phyloP scores from a whole-genome alignment of 371 early-diverging fungal species.

The Syncephalastrum racemosum region DNA sequence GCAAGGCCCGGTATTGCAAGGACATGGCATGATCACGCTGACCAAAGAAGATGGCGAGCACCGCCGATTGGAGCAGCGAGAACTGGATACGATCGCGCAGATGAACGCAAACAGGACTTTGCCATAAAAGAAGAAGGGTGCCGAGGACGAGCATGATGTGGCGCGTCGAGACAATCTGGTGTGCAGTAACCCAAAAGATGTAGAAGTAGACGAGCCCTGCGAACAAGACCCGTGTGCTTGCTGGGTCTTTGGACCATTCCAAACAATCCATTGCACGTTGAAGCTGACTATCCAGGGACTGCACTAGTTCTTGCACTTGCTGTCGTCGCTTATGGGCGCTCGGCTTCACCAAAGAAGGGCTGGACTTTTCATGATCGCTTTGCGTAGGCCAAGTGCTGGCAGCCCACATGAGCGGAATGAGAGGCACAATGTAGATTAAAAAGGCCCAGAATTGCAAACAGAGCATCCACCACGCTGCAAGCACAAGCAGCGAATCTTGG shows the following conservation, averaged over 20 bases:
- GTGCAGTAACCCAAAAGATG: constrained; percentile 11
- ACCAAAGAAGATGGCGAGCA: constrained; percentile 13
- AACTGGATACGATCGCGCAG: constrained; percentile 6
- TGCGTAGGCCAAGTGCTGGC: constrained; percentile 7
- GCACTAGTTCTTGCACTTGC: neutral
- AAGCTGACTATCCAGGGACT: neutral
- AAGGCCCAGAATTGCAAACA: constrained; percentile 11
- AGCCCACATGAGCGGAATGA: constrained; percentile 12
- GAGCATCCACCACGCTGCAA: constrained; percentile 11
- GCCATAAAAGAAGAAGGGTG: constrained; percentile 6
- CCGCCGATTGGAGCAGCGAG: constrained; percentile 13
- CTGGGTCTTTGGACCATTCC: constrained; percentile 12
- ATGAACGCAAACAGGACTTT: neutral
- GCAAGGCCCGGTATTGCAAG: constrained; percentile 12
- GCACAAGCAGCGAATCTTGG: neutral
- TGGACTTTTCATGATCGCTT: neutral
- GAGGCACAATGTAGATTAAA: constrained; percentile 10
- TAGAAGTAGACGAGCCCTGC: constrained; percentile 10
- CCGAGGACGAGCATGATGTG: constrained; percentile 10
- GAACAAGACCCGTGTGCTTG: constrained; percentile 4
- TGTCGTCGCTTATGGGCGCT: too few relatives aligned
- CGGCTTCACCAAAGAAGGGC: too few relatives aligned
- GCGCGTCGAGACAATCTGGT: constrained; percentile 14
- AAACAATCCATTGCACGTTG: neutral
- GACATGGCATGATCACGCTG: constrained; percentile 3